phyloP scores from a whole-genome alignment of 1,139 yeast genomes.

The Saccharomyces hybrid region DNA sequence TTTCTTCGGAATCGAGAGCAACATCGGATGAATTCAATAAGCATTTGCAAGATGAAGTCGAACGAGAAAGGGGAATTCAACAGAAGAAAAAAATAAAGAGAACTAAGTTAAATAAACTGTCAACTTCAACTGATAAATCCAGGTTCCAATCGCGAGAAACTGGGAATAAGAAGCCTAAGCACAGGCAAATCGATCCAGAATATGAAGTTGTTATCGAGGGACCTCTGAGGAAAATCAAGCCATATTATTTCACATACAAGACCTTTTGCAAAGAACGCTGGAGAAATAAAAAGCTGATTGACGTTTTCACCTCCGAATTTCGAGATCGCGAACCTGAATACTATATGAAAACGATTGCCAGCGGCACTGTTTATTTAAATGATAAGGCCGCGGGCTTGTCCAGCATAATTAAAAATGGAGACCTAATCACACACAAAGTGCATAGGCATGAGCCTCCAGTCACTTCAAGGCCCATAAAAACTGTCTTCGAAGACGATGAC shows the following conservation, averaged over 20 bases:
- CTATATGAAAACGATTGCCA: constrained; percentile 58
- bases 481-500: constrained; percentile 73
- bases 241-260: constrained; percentile 80
- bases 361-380: constrained; percentile 70
- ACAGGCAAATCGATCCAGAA: constrained; percentile 31
- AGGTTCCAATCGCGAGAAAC: constrained; percentile 28
- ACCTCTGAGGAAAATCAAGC: constrained; percentile 62
- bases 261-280: constrained; percentile 90
- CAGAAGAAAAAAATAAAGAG: constrained; percentile 32
- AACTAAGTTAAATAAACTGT: neutral
- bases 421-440: constrained; percentile 68
- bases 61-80: constrained; percentile 11
- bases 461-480: constrained; percentile 56
- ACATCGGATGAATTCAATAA: constrained; percentile 9
- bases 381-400: constrained; percentile 56
- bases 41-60: constrained; percentile 12
- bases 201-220: constrained; percentile 42
- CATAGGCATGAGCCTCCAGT: constrained; percentile 94
- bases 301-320: constrained; percentile 76
- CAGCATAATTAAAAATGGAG: constrained; percentile 71
- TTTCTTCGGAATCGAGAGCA: neutral
- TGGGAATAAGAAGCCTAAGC: constrained; percentile 23
- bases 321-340: constrained; percentile 68
- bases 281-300: constrained; percentile 73
- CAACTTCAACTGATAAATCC: constrained; percentile 8